phyloP scores from a whole-genome alignment of 768 basidiomycete species.

The Suillus clintonianus region DNA sequence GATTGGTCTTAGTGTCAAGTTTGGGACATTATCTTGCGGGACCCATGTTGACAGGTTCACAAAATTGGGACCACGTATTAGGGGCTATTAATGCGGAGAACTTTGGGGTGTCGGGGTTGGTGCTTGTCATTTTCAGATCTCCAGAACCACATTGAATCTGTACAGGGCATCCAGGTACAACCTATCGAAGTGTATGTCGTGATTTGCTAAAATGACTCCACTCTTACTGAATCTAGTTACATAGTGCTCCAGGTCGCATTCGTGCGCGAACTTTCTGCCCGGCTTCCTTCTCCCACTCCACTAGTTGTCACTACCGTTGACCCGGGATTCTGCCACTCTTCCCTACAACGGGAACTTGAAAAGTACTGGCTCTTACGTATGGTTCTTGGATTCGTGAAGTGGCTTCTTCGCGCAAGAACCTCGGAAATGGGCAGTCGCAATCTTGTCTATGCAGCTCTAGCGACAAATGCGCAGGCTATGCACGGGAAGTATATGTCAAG shows the following conservation, averaged over 20 bases:
- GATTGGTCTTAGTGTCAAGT: neutral
- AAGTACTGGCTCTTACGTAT: slow-evolving; percentile 5
- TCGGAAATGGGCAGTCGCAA: slow-evolving; percentile 37
- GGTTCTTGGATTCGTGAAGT: slow-evolving; percentile 1
- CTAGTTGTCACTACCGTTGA: slow-evolving; percentile 28
- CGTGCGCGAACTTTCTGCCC: slow-evolving; percentile 31
- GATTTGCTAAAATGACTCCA: neutral
- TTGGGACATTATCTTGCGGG: neutral
- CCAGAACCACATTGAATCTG: neutral
- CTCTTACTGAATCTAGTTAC: neutral
- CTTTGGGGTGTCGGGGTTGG: slow-evolving; percentile 18
- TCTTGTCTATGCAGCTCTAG: slow-evolving; percentile 34
- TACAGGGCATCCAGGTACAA: neutral
- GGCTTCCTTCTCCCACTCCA: slow-evolving; percentile 21
- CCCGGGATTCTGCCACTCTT: slow-evolving; percentile 38
- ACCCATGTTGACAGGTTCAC: neutral
- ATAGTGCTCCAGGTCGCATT: slow-evolving; percentile 37
- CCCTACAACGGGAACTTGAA: slow-evolving; percentile 18
- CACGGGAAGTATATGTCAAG: slow-evolving; percentile 33
- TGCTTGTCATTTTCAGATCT: slow-evolving; percentile 9
- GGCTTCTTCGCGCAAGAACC: slow-evolving; percentile 23
- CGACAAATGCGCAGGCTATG: slow-evolving; percentile 21
- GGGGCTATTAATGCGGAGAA: slow-evolving; percentile 21
- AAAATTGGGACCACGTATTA: slow-evolving; percentile 20
- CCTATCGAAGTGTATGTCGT: neutral